Conservation (phyloP, 2,329 filamentous ascomycete species). For the Ilyonectria destructans region DNA sequence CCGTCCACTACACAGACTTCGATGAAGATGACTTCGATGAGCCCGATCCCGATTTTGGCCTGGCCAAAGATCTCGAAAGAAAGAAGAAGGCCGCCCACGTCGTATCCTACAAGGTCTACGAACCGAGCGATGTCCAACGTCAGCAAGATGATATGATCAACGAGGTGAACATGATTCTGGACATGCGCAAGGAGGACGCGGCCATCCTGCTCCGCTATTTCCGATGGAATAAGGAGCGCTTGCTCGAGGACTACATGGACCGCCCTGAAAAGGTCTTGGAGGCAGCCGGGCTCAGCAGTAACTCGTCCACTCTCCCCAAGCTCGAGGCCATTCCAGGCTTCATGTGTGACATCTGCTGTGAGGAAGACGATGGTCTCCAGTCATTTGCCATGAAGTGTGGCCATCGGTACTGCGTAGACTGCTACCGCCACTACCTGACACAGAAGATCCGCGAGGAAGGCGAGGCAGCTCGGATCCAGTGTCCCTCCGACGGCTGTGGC, state of each 20-base stretch:
- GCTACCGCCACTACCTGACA: constrained; percentile 90
- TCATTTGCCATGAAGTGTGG: constrained; percentile 97
- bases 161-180: constrained; percentile 93
- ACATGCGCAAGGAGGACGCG: constrained; percentile 89
- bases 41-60: constrained; percentile 69
- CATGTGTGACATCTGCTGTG: constrained; percentile 95
- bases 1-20: constrained; percentile 63
- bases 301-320: constrained; percentile 73
- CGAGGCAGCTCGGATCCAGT: constrained; percentile 95
- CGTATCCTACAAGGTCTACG: constrained; percentile 86
- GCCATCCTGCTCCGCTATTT: constrained; percentile 92
- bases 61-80: constrained; percentile 76
- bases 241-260: constrained; percentile 98
- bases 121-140: constrained; percentile 84
- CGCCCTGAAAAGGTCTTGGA: constrained; percentile 85
- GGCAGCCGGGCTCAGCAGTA: constrained; percentile 84
- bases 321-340: constrained; percentile 84
- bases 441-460: constrained; percentile 98
- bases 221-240: constrained; percentile 95
- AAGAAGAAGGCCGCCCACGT: constrained; percentile 85
- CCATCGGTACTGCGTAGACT: constrained; percentile 93
- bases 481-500: constrained; percentile 89
- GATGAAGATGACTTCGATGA: constrained; percentile 72
- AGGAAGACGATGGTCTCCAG: constrained; percentile 83
- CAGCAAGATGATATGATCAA: constrained; percentile 90